These are phyloP conservation scores for Fusarium sp. DNA, from an alignment of 2,329 filamentous ascomycete species.

Conservation along the genomic window DNA sequence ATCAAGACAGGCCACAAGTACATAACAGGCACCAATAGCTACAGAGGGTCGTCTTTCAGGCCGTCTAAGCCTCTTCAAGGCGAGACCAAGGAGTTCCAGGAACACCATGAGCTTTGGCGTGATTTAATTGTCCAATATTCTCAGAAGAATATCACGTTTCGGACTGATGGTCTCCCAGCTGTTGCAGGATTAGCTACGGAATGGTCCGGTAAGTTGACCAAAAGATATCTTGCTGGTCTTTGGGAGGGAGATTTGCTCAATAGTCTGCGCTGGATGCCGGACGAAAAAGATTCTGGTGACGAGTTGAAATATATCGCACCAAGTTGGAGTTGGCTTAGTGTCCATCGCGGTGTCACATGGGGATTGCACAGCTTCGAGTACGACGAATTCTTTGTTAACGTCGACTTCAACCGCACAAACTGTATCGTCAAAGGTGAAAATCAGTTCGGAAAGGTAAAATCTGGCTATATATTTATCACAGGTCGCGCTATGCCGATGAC, in stretches of 20 bases:
- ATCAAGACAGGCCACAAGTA: conserved; percentile 41
- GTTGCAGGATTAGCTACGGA: conserved; percentile 41
- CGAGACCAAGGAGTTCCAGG: conserved; percentile 7
- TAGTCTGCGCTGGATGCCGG: conserved; percentile 35
- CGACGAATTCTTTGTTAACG: conserved; percentile 15
- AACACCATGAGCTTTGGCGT: conserved; percentile 40
- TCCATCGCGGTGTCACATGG: conserved; percentile 40
- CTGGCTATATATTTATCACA: conserved; percentile 37
- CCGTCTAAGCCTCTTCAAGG: background rate
- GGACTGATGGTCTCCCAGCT: conserved; percentile 41
- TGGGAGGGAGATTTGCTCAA: conserved; percentile 40
- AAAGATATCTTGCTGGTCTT: conserved; percentile 42
- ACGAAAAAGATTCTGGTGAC: conserved; percentile 13
- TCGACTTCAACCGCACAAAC: conserved; percentile 22
- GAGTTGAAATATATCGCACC: conserved; percentile 28
- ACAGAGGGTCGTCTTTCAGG: background rate
- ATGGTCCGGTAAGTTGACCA: conserved; percentile 28
- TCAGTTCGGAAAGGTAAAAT: conserved; percentile 32
- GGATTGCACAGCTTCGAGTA: conserved; percentile 18
- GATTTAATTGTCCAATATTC: conserved; percentile 43
- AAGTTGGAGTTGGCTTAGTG: conserved; percentile 46
- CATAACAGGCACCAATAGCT: conserved; percentile 20
- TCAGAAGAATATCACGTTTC: conserved; percentile 35
- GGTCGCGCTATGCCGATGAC: conserved; percentile 24
- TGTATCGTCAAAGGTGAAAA: conserved; percentile 24